Percentiles rank a stretch among this genome's conserved stretches.
Evolutionary conservation across 352 stramenopile genomes (phyloP).

Genomic region (Aphanomyces euteiches): DNA sequence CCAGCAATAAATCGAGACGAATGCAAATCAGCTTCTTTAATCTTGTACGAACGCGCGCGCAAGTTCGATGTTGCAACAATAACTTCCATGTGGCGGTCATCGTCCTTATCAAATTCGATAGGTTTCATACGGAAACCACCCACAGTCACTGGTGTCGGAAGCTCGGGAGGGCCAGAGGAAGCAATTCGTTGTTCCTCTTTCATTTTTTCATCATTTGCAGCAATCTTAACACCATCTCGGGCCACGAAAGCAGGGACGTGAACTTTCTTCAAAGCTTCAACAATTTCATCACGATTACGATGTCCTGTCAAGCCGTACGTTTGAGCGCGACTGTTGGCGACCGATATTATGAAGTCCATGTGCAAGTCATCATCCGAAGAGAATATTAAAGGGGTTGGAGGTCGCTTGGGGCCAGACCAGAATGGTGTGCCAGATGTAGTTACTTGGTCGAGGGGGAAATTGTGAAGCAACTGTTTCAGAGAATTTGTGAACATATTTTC

Average conservation of each 20-base stretch:
- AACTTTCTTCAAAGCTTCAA: constrained; percentile 74
- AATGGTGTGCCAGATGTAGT: constrained; percentile 96
- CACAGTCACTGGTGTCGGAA: constrained; percentile 81
- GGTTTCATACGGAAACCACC: constrained; percentile 88
- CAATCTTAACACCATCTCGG: constrained; percentile 96
- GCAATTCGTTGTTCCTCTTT: constrained; percentile 63
- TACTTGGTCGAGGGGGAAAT: constrained; percentile 97
- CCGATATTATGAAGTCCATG: constrained; percentile 94
- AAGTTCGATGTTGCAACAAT: constrained; percentile 97
- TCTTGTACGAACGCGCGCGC: constrained; percentile 97
- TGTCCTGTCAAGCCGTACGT: constrained; percentile 91
- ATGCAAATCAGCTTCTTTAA: constrained; percentile 96
- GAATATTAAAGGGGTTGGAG: constrained; percentile 93
- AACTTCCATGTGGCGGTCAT: constrained; percentile 97
- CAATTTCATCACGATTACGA: constrained; percentile 57
- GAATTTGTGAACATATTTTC: constrained; percentile 98
- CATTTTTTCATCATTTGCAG: constrained; percentile 95
- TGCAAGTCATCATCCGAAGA: constrained; percentile 88
- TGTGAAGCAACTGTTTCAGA: constrained; percentile 97
- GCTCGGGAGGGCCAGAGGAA: constrained; percentile 32
- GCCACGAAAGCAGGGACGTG: constrained; percentile 92
- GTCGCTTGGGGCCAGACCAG: constrained; percentile 97
- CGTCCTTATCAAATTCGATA: constrained; percentile 99
- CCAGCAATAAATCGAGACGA: constrained; percentile 98
- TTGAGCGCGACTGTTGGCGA: constrained; percentile 92